Base-by-base conservation (phyloP, 176 grass and related monocot species). In the Triticum monococcum region DNA sequence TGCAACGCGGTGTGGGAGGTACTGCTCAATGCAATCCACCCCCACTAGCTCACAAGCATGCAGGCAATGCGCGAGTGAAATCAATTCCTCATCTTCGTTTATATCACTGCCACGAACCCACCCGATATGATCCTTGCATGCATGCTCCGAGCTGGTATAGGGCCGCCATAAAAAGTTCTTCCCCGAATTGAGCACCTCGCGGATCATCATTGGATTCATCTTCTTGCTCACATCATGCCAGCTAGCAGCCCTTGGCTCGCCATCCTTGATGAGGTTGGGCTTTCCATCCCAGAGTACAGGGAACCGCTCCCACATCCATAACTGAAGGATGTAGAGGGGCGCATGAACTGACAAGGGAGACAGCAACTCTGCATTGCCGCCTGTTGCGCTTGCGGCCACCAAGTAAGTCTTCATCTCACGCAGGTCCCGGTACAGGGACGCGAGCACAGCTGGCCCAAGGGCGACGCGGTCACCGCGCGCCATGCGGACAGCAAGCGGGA, bases 241-340 rank as follows among this genome's bases (percentile, higher is more conserved):
- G 59, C 90, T 87, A 78, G 90, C 90, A 1, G 93, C 84, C 56
- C 92, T 83, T 1, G 93, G 93, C 20, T 96, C 88, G 4, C 81
- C 84, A 1, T 77, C 59, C 33, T 86, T 81, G 52, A 91, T 10
- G 2, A 20, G 46, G 57, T 88, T 95, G 57, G 75, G 79, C 65
- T 61, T 90, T 31, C 86, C 86, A 0, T 94, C 91, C 78, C 90
- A 81, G 73, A 96, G 82, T 8, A 77, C 16, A 10, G 90, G 84
- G 76, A 98, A 98, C 4, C 87, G 89, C 86, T 98, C 96, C 96
- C 96, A 98, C 32, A 92, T 72, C 96, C 93, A 98, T 18, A 96
- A 54, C 75, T 96, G 91, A 56, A 98, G 72, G 14, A 95, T 79
- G 84, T 94, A 78, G 80, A 98, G 68, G 35, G 96, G 93, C 17